Conservation (phyloP, 106 monocot species). For the Acorus gramineus region DNA sequence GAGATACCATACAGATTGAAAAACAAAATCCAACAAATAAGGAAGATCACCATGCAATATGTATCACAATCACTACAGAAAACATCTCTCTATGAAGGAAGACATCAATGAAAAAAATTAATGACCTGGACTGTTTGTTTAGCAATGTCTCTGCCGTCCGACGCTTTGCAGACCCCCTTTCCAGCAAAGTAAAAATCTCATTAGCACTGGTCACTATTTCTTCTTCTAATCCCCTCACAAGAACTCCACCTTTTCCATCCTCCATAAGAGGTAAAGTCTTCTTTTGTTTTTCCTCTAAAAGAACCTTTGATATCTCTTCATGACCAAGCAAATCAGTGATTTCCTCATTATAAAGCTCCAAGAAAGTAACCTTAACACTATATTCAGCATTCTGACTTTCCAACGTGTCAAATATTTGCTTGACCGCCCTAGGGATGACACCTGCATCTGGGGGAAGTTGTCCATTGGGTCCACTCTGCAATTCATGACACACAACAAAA, state of each 20-base stretch:
- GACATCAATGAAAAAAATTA: background rate
- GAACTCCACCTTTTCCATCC: constrained; percentile 95
- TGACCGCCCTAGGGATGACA: constrained; percentile 91
- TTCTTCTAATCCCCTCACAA: constrained; percentile 91
- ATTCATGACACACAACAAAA: background rate
- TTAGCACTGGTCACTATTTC: constrained; percentile 84
- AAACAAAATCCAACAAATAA: too few relatives aligned
- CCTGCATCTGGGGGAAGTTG: constrained; percentile 83
- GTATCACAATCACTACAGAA: too few relatives aligned
- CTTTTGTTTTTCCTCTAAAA: constrained; percentile 77
- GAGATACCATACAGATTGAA: too few relatives aligned
- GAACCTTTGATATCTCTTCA: constrained; percentile 76
- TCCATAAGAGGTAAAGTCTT: constrained; percentile 92
- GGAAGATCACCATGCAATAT: too few relatives aligned
- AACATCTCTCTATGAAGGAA: too few relatives aligned
- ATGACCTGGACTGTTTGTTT: constrained; percentile 96
- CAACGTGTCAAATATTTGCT: constrained; percentile 96
- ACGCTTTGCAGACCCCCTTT: constrained; percentile 87
- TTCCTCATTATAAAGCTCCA: constrained; percentile 98
- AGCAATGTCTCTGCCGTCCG: constrained; percentile 93
- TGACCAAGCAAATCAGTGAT: constrained; percentile 95
- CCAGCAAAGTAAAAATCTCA: constrained; percentile 88
- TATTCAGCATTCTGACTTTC: constrained; percentile 96
- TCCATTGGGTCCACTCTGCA: constrained; percentile 60
- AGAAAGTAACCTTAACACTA: constrained; percentile 95